phyloP scores from a whole-genome alignment of 148 eudicot species.

The Spergularia marina region DNA sequence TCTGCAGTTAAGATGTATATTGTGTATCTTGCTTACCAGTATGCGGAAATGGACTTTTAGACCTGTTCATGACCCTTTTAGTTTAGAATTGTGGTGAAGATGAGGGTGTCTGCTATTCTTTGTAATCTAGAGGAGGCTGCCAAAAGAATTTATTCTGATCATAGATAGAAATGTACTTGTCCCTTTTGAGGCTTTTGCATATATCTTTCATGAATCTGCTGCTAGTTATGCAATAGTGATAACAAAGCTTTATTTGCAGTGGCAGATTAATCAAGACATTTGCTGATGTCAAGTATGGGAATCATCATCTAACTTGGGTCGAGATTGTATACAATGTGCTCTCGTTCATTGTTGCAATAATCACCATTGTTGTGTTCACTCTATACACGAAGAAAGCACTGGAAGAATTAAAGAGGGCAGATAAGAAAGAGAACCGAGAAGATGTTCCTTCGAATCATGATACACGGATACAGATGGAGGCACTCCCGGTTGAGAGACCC shows the following conservation, averaged over 20 bases:
- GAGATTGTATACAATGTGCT: conserved; percentile 80
- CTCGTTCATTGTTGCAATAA: conserved; percentile 67
- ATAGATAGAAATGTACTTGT: neutral
- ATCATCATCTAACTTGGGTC: conserved; percentile 70
- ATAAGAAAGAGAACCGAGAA: conserved; percentile 32
- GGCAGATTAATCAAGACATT: conserved; percentile 82
- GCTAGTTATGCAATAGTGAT: neutral
- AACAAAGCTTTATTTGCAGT: conserved; percentile 40
- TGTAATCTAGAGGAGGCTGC: neutral
- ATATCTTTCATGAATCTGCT: neutral
- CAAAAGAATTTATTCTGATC: neutral
- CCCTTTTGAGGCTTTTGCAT: neutral
- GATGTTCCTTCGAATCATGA: conserved; percentile 27
- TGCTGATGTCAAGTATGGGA: conserved; percentile 83
- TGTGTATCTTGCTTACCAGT: neutral
- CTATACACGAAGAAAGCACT: conserved; percentile 70
- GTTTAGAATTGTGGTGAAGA: neutral
- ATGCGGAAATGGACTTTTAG: neutral
- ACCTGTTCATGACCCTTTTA: no score
- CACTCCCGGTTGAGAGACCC: conserved; percentile 64
- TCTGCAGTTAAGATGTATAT: neutral
- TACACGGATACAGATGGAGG: conserved; percentile 47
- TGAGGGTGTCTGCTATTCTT: neutral
- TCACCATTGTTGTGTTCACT: conserved; percentile 64
- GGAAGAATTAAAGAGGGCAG: conserved; percentile 56